A percentile compares a stretch with the other conserved stretches of the same genome.
phyloP scores from a whole-genome alignment of 179 eudicot species.

The Camellia oleifera region DNA sequence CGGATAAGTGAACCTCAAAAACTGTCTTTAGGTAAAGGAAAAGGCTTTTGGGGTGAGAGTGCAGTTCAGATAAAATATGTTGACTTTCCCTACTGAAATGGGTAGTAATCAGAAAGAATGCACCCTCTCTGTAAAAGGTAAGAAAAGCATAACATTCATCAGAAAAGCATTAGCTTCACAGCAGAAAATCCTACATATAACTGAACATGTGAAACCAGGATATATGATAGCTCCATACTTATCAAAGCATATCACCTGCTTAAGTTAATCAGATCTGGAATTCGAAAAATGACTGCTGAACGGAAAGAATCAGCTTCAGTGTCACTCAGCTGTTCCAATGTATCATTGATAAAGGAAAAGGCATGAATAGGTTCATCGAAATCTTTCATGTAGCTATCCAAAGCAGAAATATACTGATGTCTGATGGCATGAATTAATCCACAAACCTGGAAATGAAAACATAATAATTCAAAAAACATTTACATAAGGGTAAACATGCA shows the following conservation, averaged over 20 bases:
- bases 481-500: not conserved
- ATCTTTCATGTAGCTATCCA: constrained; percentile 79
- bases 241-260: constrained; percentile 55
- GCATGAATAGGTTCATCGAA: constrained; percentile 74
- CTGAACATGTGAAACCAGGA: constrained; percentile 6
- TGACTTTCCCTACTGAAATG: constrained; percentile 55
- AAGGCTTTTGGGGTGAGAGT: constrained; percentile 70
- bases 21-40: constrained; percentile 89
- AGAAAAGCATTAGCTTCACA: constrained; percentile 1
- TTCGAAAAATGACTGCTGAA: constrained; percentile 64
- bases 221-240: not conserved
- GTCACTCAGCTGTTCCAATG: constrained; percentile 39
- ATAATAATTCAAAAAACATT: not conserved
- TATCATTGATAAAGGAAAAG: constrained; percentile 63
- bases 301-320: constrained; percentile 49
- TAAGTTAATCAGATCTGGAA: constrained; percentile 60
- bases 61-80: constrained; percentile 55
- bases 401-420: constrained; percentile 63
- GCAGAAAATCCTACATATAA: constrained; percentile 6
- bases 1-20: constrained; percentile 78
- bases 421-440: constrained; percentile 72
- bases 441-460: constrained; percentile 57
- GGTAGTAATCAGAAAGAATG: constrained; percentile 60
- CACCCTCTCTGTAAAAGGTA: constrained; percentile 59
- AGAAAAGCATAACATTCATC: constrained; percentile 15